Base-by-base conservation (phyloP, 202 grass and related monocot species). In the Cymbopogon flexuosus region DNA sequence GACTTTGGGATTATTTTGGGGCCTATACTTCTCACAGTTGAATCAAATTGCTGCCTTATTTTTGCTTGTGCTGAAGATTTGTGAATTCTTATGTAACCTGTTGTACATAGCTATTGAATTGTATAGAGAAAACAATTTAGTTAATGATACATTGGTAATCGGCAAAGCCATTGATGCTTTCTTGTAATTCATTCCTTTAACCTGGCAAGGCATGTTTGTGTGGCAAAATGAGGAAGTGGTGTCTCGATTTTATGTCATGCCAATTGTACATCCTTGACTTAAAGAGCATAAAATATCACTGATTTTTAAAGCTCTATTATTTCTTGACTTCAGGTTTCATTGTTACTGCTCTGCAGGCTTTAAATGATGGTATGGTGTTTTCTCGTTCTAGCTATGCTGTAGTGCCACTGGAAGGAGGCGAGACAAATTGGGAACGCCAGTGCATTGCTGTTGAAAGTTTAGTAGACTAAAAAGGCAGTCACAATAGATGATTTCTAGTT, bases 41-140 rank as follows among this genome's bases (percentile, higher is more conserved):
- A 81, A 62, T 22, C 59, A 68, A 24, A 65, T 81, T 39, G 43
- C 30, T 85, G 30, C 58, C 67, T 73, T 68, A 79, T 74, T 86
- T 21, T 83, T 29, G 75, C 67, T 82, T 72, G 6, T 51, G 33
- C 66, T 67, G 37, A 78, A 82, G 69, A 70, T 52, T 54, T 41
- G n/a, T 57, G 2, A 61, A 79, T 68, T 31, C 62, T 68, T 46
- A 75, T 88, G 76, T 21, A 80, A 80, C 34, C 68, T 72, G 79
- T 80, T 88, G 81, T 84, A 76, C 63, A 88, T 88, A 88, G 54
- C 68, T 41, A 77, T 81, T 89, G 39, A 40, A 54, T 89, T 89
- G 83, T 89, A 82, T 72, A 82, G 83, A 82, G 49, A 77, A 14
- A 36, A 81, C 18, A 62, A 35, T 69, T 41, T 63, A 70, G 74